phyloP scores from a whole-genome alignment of 352 stramenopile genomes.

The Thalassiosira exigua region DNA sequence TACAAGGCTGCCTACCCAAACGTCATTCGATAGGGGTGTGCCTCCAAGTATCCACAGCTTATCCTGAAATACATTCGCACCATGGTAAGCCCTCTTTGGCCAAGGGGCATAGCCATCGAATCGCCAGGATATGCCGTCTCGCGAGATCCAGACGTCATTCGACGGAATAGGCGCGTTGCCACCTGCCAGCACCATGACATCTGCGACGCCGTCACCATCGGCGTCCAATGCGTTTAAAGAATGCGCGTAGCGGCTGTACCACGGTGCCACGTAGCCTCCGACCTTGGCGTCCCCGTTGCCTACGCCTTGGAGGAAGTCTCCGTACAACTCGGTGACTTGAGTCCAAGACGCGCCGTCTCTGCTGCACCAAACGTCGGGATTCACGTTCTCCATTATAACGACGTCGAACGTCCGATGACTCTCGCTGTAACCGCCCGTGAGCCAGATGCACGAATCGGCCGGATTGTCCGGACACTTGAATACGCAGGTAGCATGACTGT shows the following conservation, averaged over 20 bases:
- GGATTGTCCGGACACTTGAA: conserved; percentile 55
- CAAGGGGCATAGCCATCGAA: conserved; percentile 63
- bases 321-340: conserved; percentile 52
- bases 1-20: conserved; percentile 53
- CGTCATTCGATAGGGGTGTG: conserved; percentile 58
- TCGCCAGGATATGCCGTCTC: conserved; percentile 56
- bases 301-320: conserved; percentile 51
- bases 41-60: conserved; percentile 62
- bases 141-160: conserved; percentile 67
- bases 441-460: conserved; percentile 45
- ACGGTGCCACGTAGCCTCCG: conserved; percentile 48
- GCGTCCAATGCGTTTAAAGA: conserved; percentile 59
- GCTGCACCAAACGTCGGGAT: conserved; percentile 56
- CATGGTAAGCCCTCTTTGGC: conserved; percentile 54
- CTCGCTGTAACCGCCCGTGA: conserved; percentile 56
- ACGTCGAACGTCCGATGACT: conserved; percentile 52
- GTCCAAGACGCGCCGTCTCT: conserved; percentile 47
- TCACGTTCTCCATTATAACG: conserved; percentile 49
- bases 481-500: conserved; percentile 57
- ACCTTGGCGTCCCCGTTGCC: conserved; percentile 62
- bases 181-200: conserved; percentile 59
- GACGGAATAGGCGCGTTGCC: conserved; percentile 48
- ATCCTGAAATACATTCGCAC: conserved; percentile 41
- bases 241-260: conserved; percentile 64
- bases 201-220: conserved; percentile 52